Base-by-base conservation (phyloP, 1,284 basidiomycete genomes). In the Naganishia cerealis region DNA sequence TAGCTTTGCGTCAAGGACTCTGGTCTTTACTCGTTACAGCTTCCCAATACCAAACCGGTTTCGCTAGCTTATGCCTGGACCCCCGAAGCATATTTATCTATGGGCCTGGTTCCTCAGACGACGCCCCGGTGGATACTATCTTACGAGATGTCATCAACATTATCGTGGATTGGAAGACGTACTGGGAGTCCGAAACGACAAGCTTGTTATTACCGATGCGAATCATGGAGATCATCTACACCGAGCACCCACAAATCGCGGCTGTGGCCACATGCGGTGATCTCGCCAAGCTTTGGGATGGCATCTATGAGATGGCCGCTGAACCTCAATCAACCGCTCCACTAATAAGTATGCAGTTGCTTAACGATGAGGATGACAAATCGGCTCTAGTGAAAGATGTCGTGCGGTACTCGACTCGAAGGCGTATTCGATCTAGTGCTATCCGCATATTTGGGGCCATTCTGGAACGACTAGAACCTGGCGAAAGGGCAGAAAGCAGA, bases 31-130 rank as follows among this genome's bases (percentile, higher is more conserved):
- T 68, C 13, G 54, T 56, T 7, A 61, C 55, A n/a, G 57, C 67
- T 26, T 59, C 67, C 3, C 40, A 54, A 21, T 40, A 50, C 91
- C 79, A 90, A 89, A 79, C 84, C 90, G 29, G 87, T 86, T 42
- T 88, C 82, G 8, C 91, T 89, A 12, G 75, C 67, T 65, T 85
- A 84, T 73, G 84, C 89, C 53, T 90, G 89, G 89, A 89, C 42
- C 61, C 61, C 16, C 62, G 58, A 43, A 59, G 59, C 39, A 56
- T 56, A 7, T 55, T 48, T 33, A 48, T 55, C 16, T 57, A 55
- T 26, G 58, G 58, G n/a, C 42, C 58, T 4, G 67, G 39, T 4
- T 7, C 36, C 0, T 40, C 42, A 3, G 59, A 56, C 4, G 33
- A 53, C 13, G 16, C 52, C n/a, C 36, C 26, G 5, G 46, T 54